phyloP scores from a whole-genome alignment of 78 protist species.

The Tieghemostelium lacteum region DNA sequence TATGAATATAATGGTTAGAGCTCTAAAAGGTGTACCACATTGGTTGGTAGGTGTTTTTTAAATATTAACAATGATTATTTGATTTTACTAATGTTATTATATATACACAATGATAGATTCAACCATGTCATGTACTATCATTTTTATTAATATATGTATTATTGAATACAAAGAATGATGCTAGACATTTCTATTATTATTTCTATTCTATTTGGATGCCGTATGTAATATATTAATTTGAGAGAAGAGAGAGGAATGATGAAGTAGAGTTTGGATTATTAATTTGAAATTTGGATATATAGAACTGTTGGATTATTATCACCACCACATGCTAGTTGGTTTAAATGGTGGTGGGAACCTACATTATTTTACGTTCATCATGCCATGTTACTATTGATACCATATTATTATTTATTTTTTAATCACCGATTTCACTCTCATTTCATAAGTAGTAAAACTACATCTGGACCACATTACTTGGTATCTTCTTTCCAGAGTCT shows the following conservation, averaged over 20 bases:
- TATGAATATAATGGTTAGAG: constrained; percentile 15
- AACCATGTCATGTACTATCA: constrained; percentile 71
- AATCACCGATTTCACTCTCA: constrained; percentile 76
- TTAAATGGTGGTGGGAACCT: constrained; percentile 44
- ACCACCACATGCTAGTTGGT: constrained; percentile 58
- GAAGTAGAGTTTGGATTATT: neutral
- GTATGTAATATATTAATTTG: constrained; percentile 11
- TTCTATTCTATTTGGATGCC: constrained; percentile 76
- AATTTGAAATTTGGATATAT: neutral
- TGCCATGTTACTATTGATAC: constrained; percentile 1
- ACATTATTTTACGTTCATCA: constrained; percentile 57
- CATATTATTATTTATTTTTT: constrained; percentile 48
- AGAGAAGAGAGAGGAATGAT: neutral
- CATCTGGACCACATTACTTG: neutral
- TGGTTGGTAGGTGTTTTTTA: constrained; percentile 48
- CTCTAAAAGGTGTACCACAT: constrained; percentile 53
- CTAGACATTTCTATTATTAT: constrained; percentile 40
- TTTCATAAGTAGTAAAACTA: neutral
- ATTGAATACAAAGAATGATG: neutral
- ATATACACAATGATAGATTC: neutral
- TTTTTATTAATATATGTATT: constrained; percentile 50
- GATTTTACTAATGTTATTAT: neutral
- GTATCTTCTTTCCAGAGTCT: neutral
- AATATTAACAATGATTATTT: neutral
- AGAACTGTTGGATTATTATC: constrained; percentile 61